Evolutionary conservation across 139 green algal genomes (phyloP).

Genomic region (Tetraselmis chui): DNA sequence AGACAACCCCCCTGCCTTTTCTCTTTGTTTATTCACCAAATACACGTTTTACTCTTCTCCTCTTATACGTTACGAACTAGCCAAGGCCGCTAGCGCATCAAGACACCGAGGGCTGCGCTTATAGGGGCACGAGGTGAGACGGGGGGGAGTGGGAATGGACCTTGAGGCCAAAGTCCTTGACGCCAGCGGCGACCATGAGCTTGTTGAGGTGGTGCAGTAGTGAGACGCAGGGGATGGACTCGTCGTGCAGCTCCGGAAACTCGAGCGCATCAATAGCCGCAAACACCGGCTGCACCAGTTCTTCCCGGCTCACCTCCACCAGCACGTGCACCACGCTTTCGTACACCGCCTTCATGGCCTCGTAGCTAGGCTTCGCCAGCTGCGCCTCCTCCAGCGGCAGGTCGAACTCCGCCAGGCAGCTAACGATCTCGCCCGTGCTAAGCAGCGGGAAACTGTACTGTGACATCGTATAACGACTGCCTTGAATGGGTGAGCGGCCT

Average conservation of each 20-base stretch:
- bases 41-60: too few species aligned
- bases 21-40: too few species aligned
- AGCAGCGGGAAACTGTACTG: slow-evolving; percentile 73
- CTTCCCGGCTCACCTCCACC: slow-evolving; percentile 68
- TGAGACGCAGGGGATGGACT: slow-evolving; percentile 71
- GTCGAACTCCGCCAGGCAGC: slow-evolving; percentile 78
- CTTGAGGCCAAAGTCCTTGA: slow-evolving; percentile 79
- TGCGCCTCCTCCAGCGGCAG: slow-evolving; percentile 52
- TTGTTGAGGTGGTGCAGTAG: slow-evolving; percentile 58
- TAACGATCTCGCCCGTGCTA: slow-evolving; percentile 64
- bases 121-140: too few species aligned
- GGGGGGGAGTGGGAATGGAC: slow-evolving; percentile 15
- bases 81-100: too few species aligned
- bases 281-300: slow-evolving; percentile 82
- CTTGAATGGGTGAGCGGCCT: too few species aligned
- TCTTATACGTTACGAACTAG: too few species aligned
- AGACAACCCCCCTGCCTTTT: too few species aligned
- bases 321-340: slow-evolving; percentile 70
- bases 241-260: slow-evolving; percentile 90
- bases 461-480: too few species aligned
- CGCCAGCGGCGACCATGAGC: slow-evolving; percentile 64
- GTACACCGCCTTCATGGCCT: slow-evolving; percentile 62
- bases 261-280: slow-evolving; percentile 74
- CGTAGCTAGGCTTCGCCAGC: slow-evolving; percentile 71
- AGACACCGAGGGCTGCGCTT: too few species aligned